Conservation (phyloP, 2,329 filamentous ascomycete species). For the Stenocarpella maydis region DNA sequence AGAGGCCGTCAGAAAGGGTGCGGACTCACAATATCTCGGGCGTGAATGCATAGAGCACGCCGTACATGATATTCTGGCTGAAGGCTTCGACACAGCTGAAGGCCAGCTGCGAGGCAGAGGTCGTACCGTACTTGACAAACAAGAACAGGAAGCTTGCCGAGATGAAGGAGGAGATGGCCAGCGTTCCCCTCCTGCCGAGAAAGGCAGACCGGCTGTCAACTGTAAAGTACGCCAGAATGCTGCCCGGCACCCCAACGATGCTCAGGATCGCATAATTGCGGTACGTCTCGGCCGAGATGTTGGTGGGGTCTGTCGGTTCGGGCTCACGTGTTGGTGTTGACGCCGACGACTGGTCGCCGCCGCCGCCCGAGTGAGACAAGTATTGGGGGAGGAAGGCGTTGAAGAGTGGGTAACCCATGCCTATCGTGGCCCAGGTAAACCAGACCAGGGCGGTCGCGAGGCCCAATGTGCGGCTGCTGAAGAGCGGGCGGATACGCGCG, state of each 20-base stretch:
- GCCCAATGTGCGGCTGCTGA: slow-evolving; percentile 61
- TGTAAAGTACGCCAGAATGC: slow-evolving; percentile 75
- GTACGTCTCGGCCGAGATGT: slow-evolving; percentile 65
- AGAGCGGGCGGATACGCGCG: slow-evolving; percentile 72
- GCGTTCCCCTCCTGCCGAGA: slow-evolving; percentile 75
- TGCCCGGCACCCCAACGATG: slow-evolving; percentile 78
- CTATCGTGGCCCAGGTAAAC: slow-evolving; percentile 85
- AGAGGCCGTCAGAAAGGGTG: too few species aligned
- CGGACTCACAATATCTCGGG: slow-evolving; percentile 69
- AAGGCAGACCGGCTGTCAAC: slow-evolving; percentile 71
- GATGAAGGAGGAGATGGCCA: slow-evolving; percentile 71
- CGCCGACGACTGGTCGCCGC: background rate
- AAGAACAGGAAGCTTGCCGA: slow-evolving; percentile 75
- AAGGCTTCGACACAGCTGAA: slow-evolving; percentile 76
- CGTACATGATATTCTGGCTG: slow-evolving; percentile 80
- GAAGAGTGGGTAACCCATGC: slow-evolving; percentile 88
- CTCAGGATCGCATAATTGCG: slow-evolving; percentile 86
- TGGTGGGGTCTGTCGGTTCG: slow-evolving; percentile 43
- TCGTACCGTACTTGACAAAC: slow-evolving; percentile 67
- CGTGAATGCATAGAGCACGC: slow-evolving; percentile 79
- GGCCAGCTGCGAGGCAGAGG: slow-evolving; percentile 65
- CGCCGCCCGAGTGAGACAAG: slow-evolving; percentile 63
- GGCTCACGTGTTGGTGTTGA: slow-evolving; percentile 41
- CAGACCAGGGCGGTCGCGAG: slow-evolving; percentile 67
- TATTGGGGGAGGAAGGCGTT: slow-evolving; percentile 92